phyloP scores from a whole-genome alignment of 306 rosid genomes.

The Sechiopsis laciniata region DNA sequence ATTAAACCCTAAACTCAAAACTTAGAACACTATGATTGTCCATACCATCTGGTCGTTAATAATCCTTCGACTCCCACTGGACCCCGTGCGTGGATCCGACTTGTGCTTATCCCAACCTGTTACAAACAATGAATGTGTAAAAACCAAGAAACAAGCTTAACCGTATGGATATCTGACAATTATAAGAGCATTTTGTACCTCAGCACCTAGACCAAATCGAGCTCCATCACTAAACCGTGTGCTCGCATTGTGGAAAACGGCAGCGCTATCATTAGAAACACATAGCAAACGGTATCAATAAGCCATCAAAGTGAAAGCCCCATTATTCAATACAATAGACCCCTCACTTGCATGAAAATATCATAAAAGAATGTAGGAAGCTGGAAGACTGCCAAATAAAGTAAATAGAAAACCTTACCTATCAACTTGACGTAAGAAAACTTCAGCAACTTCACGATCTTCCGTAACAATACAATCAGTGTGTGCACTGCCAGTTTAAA shows the following conservation, averaged over 20 bases:
- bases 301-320: neutral
- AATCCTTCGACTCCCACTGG: conserved; percentile 99
- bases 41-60: conserved; percentile 88
- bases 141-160: neutral
- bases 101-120: conserved; percentile 94
- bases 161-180: neutral
- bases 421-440: conserved; percentile 76
- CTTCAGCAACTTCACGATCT: conserved; percentile 61
- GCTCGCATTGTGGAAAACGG: conserved; percentile 95
- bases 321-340: neutral
- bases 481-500: conserved; percentile 64
- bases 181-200: conserved; percentile 39
- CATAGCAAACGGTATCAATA: conserved; percentile 8
- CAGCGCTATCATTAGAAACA: conserved; percentile 62
- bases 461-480: conserved; percentile 82
- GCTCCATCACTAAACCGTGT: conserved; percentile 94
- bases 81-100: conserved; percentile 96
- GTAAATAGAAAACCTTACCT: conserved; percentile 35
- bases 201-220: conserved; percentile 96
- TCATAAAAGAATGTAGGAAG: neutral
- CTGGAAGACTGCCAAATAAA: conserved; percentile 14
- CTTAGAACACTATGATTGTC: neutral
- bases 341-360: neutral
- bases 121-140: conserved; percentile 8
- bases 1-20: too few species aligned